These are phyloP conservation scores for Paramecium octaurelia DNA, from an alignment of 73 alveolate species.

Conservation along the genomic window DNA sequence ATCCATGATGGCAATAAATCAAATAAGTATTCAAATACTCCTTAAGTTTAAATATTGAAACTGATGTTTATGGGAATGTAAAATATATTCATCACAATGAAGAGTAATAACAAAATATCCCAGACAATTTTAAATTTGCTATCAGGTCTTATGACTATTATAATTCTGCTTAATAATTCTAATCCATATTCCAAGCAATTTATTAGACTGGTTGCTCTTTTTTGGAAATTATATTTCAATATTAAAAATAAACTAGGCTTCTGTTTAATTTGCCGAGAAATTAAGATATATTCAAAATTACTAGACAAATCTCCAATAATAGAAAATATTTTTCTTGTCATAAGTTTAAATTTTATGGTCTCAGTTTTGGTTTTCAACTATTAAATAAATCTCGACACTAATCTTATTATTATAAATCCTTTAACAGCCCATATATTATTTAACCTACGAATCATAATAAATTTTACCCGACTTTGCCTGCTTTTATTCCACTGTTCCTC, in stretches of 20 bases:
- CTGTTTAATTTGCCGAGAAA: background rate
- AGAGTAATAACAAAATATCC: slow-evolving; percentile 2
- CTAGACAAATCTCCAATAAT: slow-evolving; percentile 24
- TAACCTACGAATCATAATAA: background rate
- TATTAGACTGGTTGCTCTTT: background rate
- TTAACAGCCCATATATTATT: background rate
- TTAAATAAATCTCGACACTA: slow-evolving; percentile 1
- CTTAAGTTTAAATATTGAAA: background rate
- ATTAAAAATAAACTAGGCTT: background rate
- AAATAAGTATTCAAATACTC: slow-evolving; percentile 3
- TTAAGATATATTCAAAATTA: background rate
- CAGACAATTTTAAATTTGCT: slow-evolving; percentile 1
- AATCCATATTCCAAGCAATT: background rate
- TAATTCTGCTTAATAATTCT: background rate
- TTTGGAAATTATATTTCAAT: background rate
- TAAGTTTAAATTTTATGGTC: background rate
- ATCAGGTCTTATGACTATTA: slow-evolving; percentile 25
- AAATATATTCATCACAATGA: background rate
- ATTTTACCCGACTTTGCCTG: background rate
- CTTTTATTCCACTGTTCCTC: background rate
- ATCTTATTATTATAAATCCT: background rate
- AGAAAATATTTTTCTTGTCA: background rate
- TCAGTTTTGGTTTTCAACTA: slow-evolving; percentile 35
- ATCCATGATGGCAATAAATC: slow-evolving; percentile 41
- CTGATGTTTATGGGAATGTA: slow-evolving; percentile 14